phyloP scores from a whole-genome alignment of 176 grass and related monocot genomes.

The Musa schizocarpa region DNA sequence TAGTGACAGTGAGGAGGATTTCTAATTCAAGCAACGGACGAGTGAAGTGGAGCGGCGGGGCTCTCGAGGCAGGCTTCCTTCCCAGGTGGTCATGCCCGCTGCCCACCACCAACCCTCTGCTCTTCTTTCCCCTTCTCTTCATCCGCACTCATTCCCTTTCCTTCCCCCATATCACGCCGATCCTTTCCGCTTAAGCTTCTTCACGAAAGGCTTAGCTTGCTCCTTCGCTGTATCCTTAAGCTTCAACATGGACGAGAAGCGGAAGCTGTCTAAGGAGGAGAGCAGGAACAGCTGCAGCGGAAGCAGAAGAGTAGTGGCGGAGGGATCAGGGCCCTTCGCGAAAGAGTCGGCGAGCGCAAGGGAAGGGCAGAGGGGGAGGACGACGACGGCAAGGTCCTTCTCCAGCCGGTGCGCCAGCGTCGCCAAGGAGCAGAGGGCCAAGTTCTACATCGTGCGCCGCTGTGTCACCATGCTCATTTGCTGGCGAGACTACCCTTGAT shows the following conservation, averaged over 20 bases:
- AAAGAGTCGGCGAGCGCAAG: not conserved
- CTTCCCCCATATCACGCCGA: too few species aligned
- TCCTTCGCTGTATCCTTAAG: too few species aligned
- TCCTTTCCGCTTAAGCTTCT: too few species aligned
- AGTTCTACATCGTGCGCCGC: conserved; percentile 54
- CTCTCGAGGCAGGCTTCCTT: too few species aligned
- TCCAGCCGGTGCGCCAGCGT: conserved; percentile 26
- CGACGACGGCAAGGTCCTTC: conserved; percentile 21
- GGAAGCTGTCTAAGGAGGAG: conserved; percentile 6
- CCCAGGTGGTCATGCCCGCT: not conserved
- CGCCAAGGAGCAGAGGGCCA: conserved; percentile 36
- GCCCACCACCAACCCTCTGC: not conserved
- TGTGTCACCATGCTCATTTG: conserved; percentile 55
- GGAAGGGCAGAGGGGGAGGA: not conserved
- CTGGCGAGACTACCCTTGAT: conserved; percentile 32
- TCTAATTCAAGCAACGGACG: too few species aligned
- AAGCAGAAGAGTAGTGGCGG: not conserved
- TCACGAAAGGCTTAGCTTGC: too few species aligned
- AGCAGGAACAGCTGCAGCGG: conserved; percentile 1
- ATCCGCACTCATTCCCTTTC: too few species aligned
- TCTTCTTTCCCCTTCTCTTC: not conserved
- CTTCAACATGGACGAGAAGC: conserved; percentile 3
- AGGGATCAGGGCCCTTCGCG: not conserved
- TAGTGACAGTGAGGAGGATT: not conserved
- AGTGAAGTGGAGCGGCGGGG: too few species aligned